Conservation (phyloP, 2,329 filamentous ascomycete species). For the Nemania diffusa region DNA sequence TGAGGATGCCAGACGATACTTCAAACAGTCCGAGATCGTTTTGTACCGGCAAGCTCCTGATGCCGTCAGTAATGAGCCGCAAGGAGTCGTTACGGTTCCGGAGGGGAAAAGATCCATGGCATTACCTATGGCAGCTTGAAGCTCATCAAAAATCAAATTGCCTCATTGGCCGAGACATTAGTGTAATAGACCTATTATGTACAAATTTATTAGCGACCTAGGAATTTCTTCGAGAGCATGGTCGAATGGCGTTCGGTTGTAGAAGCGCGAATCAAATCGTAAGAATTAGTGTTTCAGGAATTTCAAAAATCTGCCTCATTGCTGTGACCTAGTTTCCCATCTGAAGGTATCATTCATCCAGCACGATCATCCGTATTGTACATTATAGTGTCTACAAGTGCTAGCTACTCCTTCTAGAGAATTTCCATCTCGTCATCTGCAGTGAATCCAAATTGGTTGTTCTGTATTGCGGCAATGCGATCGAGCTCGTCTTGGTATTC, state of each 20-base stretch:
- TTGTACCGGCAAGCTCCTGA: slow-evolving; percentile 85
- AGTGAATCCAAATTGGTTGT: slow-evolving; percentile 85
- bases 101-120: slow-evolving; percentile 44
- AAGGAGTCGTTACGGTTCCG: slow-evolving; percentile 57
- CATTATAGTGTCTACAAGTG: slow-evolving; percentile 31
- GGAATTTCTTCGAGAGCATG: slow-evolving; percentile 40
- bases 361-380: slow-evolving; percentile 41
- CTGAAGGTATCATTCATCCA: slow-evolving; percentile 47
- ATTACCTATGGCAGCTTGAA: slow-evolving; percentile 42
- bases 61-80: slow-evolving; percentile 59
- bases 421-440: slow-evolving; percentile 67
- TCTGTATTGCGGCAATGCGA: slow-evolving; percentile 85
- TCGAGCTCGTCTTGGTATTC: slow-evolving; percentile 93
- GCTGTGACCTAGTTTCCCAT: slow-evolving; percentile 33
- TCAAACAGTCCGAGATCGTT: slow-evolving; percentile 99
- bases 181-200: slow-evolving; percentile 37
- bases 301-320: slow-evolving; percentile 21
- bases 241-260: slow-evolving; percentile 47
- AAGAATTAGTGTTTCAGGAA: slow-evolving; percentile 30
- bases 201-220: slow-evolving; percentile 41
- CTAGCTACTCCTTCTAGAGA: slow-evolving; percentile 47
- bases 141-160: not conserved
- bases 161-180: slow-evolving; percentile 11
- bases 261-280: slow-evolving; percentile 31
- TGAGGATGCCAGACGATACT: slow-evolving; percentile 96